These are phyloP conservation scores for Lentinula raphanica DNA, from an alignment of 768 basidiomycete genomes.

Conservation along the genomic window DNA sequence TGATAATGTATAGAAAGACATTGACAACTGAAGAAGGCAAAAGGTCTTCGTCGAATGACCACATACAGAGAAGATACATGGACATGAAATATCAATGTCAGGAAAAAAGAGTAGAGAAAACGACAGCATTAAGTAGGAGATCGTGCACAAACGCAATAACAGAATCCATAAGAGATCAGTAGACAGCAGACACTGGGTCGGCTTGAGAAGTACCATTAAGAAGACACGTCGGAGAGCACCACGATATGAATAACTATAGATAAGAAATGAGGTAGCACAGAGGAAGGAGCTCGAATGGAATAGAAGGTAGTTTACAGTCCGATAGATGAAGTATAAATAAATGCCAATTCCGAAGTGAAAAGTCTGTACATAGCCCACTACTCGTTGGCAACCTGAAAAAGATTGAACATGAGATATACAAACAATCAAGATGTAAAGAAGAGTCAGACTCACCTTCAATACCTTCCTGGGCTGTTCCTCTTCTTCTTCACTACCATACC, in stretches of 20 bases:
- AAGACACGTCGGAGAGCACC: neutral
- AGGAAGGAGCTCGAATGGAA: neutral
- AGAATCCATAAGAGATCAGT: neutral
- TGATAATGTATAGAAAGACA: neutral
- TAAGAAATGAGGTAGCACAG: neutral
- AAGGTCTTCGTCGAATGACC: neutral
- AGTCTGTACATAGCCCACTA: neutral
- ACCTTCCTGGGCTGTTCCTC: conserved; percentile 2
- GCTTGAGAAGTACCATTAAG: neutral
- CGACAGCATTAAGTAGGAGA: neutral
- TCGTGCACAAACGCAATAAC: neutral
- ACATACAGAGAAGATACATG: neutral
- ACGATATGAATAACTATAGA: neutral
- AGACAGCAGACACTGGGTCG: neutral
- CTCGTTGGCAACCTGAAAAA: conserved; percentile 3
- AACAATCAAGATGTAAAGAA: neutral
- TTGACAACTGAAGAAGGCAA: neutral
- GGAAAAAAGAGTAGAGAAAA: neutral
- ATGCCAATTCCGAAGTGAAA: neutral
- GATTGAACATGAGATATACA: neutral
- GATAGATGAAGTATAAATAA: conserved; percentile 2
- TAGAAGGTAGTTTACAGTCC: neutral
- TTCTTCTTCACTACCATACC: conserved; percentile 5
- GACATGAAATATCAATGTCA: neutral
- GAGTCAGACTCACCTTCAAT: neutral